These are phyloP conservation scores for Orbilia javanica DNA, from an alignment of 2,329 filamentous ascomycete species.

Conservation along the genomic window DNA sequence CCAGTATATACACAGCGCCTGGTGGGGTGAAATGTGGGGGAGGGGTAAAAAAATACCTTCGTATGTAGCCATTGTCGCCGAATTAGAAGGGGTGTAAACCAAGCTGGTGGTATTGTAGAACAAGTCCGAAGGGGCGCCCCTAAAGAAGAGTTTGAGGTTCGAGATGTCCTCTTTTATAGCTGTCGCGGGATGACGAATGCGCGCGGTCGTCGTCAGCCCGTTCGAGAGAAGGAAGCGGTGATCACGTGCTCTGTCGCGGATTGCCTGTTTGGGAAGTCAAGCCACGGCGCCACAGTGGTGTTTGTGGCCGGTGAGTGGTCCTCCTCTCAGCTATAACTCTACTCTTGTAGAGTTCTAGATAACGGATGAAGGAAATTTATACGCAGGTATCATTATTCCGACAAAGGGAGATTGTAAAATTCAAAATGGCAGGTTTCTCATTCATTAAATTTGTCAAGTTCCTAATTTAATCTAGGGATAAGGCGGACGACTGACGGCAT, in stretches of 20 bases:
- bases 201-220: slow-evolving; percentile 47
- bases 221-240: neutral
- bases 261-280: slow-evolving; percentile 3
- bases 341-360: too few relatives aligned
- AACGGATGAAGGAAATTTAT: too few relatives aligned
- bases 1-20: neutral
- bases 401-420: too few relatives aligned
- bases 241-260: slow-evolving; percentile 4
- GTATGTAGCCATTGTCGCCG: slow-evolving; percentile 48
- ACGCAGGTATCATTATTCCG: too few relatives aligned
- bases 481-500: too few relatives aligned
- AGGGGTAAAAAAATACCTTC: slow-evolving; percentile 53
- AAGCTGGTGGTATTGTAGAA: neutral
- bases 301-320: neutral
- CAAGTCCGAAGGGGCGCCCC: neutral
- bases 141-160: neutral
- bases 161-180: slow-evolving; percentile 20
- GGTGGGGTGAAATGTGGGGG: slow-evolving; percentile 27
- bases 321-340: neutral
- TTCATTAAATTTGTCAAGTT: too few relatives aligned
- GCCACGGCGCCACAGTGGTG: neutral
- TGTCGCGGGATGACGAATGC: slow-evolving; percentile 56
- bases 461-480: too few relatives aligned
- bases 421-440: too few relatives aligned
- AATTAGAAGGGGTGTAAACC: neutral